phyloP scores from a whole-genome alignment of 192 early-diverging fungal species.

The Haplosporangium gracile region DNA sequence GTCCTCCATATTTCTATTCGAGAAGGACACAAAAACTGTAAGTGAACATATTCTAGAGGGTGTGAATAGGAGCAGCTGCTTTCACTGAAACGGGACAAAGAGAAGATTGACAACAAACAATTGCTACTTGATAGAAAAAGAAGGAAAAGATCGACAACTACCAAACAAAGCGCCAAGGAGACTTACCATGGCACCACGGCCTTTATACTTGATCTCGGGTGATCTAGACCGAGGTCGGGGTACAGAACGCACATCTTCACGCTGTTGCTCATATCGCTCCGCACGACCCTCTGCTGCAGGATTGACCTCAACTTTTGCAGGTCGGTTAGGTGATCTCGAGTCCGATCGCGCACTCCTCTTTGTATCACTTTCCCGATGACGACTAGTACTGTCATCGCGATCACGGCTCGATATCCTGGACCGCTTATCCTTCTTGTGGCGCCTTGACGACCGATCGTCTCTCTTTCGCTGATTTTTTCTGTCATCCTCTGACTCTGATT shows the following conservation, averaged over 20 bases:
- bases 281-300: not conserved
- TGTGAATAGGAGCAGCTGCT: no score
- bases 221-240: slow-evolving; percentile 34
- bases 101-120: not conserved
- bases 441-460: slow-evolving; percentile 8
- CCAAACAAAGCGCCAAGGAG: not conserved
- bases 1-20: slow-evolving; percentile 4
- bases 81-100: not conserved
- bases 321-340: not conserved
- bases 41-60: not conserved
- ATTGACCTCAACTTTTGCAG: not conserved
- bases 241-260: slow-evolving; percentile 14
- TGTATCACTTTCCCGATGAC: not conserved
- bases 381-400: slow-evolving; percentile 16
- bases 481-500: slow-evolving; percentile 15
- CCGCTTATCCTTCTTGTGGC: slow-evolving; percentile 9
- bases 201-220: slow-evolving; percentile 66
- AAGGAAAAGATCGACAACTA: not conserved
- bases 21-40: not conserved
- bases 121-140: not conserved
- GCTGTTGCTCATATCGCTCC: not conserved
- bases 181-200: slow-evolving; percentile 66
- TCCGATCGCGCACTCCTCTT: not conserved
- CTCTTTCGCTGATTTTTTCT: slow-evolving; percentile 19
- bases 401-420: slow-evolving; percentile 9